phyloP scores from a whole-genome alignment of 345 rosid genomes.

The Eucalyptus dawsonii region DNA sequence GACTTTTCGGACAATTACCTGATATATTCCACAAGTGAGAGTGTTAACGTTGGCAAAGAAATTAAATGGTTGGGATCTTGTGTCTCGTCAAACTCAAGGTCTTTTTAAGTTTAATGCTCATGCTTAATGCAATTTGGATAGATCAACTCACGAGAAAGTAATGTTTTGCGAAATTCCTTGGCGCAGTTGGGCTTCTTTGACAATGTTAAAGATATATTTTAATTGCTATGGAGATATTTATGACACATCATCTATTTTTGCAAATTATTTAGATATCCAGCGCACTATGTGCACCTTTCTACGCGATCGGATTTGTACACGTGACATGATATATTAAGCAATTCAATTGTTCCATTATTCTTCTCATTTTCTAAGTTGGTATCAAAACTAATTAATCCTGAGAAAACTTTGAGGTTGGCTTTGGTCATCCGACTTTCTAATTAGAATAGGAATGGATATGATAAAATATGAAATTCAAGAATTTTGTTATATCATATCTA shows the following conservation, averaged over 20 bases:
- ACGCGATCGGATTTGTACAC: no score
- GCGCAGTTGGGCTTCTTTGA: not conserved
- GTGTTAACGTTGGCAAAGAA: not conserved
- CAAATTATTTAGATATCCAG: not conserved
- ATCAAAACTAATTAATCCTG: not conserved
- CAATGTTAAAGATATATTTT: not conserved
- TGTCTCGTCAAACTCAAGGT: not conserved
- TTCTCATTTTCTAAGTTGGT: not conserved
- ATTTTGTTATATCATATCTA: no score
- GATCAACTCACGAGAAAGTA: not conserved
- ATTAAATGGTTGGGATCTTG: not conserved
- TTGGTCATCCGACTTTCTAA: no score
- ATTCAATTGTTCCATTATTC: not conserved
- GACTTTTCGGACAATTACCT: not conserved
- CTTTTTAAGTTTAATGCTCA: not conserved
- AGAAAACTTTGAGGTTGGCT: not conserved
- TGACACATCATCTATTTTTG: not conserved
- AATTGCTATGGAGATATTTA: not conserved
- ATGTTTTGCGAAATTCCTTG: not conserved
- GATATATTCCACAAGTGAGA: not conserved
- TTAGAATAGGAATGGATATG: fast-evolving
- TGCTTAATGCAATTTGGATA: not conserved
- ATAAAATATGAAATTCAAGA: fast-evolving
- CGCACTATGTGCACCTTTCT: not conserved
- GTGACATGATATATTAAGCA: not conserved